phyloP scores from a whole-genome alignment of 2,329 filamentous ascomycete species.

The Trichoderma aggressivum region DNA sequence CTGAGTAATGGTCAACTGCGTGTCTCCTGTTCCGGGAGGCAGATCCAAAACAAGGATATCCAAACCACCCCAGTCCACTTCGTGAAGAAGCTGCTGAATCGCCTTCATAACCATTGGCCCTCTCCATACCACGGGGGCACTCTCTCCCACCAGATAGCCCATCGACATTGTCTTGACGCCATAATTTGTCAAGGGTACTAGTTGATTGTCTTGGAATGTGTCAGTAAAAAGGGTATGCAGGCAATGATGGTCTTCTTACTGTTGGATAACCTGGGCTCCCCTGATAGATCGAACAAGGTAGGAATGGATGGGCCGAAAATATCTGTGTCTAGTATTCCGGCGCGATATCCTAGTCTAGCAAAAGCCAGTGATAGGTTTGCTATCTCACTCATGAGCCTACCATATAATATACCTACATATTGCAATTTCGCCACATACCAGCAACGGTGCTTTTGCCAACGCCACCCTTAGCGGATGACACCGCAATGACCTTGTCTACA shows the following conservation, averaged over 20 bases:
- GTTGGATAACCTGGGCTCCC: slow-evolving; percentile 70
- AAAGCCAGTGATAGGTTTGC: slow-evolving; percentile 85
- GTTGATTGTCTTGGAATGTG: slow-evolving; percentile 60
- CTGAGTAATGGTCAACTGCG: slow-evolving; percentile 94
- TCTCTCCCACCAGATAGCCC: slow-evolving; percentile 82
- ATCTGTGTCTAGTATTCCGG: slow-evolving; percentile 90
- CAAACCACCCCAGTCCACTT: slow-evolving; percentile 88
- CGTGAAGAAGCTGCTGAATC: slow-evolving; percentile 88
- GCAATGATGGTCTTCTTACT: slow-evolving; percentile 47
- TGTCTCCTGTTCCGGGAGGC: slow-evolving; percentile 91
- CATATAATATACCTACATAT: neutral
- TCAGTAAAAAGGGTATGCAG: slow-evolving; percentile 10
- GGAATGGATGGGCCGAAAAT: slow-evolving; percentile 96
- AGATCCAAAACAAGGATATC: slow-evolving; percentile 88
- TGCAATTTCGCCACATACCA: slow-evolving; percentile 45
- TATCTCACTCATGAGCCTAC: slow-evolving; percentile 23
- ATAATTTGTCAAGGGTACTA: slow-evolving; percentile 88
- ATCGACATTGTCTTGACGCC: slow-evolving; percentile 98
- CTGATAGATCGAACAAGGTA: slow-evolving; percentile 77
- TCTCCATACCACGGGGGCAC: slow-evolving; percentile 87
- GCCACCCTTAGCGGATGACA: slow-evolving; percentile 96
- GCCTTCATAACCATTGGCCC: slow-evolving; percentile 98
- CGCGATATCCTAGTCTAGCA: slow-evolving; percentile 73
- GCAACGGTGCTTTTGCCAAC: slow-evolving; percentile 95
- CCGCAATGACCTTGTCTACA: slow-evolving; percentile 90